Conservation (phyloP, 2,329 filamentous ascomycete genomes). For the Hirsutella thompsonii region DNA sequence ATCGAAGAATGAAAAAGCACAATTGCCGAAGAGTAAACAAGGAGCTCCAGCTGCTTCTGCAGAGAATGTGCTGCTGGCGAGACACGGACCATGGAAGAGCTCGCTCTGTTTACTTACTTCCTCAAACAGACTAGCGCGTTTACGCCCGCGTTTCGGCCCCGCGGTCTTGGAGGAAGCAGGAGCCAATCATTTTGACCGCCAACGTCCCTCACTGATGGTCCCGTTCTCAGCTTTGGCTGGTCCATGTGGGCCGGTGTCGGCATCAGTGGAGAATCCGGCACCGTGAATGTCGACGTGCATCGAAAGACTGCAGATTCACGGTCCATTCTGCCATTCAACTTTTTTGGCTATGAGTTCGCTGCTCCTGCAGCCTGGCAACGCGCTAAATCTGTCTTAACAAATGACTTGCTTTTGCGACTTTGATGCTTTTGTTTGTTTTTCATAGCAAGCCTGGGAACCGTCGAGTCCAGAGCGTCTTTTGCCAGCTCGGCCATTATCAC, state of each 20-base stretch:
- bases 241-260: not conserved
- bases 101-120: constrained; percentile 33
- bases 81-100: not conserved
- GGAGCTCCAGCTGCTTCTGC: not conserved
- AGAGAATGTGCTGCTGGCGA: not conserved
- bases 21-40: not conserved
- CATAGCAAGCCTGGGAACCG: no score
- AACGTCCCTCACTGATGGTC: no score
- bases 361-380: not conserved
- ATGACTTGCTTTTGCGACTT: not conserved
- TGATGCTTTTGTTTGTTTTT: no score
- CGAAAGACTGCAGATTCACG: not conserved
- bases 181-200: constrained; percentile 13
- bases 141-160: constrained; percentile 5
- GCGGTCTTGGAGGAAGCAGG: constrained; percentile 9
- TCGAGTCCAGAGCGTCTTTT: no score
- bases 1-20: not conserved
- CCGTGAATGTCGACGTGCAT: not conserved
- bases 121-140: constrained; percentile 22
- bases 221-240: not conserved
- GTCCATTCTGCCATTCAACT: not conserved
- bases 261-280: not conserved
- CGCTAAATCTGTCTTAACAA: not conserved
- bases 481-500: no score
- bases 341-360: not conserved